A percentile compares a stretch with the other conserved stretches of the same genome.
Evolutionary conservation across 768 basidiomycete genomes (phyloP).

Genomic region (Lyophyllum shimeji): DNA sequence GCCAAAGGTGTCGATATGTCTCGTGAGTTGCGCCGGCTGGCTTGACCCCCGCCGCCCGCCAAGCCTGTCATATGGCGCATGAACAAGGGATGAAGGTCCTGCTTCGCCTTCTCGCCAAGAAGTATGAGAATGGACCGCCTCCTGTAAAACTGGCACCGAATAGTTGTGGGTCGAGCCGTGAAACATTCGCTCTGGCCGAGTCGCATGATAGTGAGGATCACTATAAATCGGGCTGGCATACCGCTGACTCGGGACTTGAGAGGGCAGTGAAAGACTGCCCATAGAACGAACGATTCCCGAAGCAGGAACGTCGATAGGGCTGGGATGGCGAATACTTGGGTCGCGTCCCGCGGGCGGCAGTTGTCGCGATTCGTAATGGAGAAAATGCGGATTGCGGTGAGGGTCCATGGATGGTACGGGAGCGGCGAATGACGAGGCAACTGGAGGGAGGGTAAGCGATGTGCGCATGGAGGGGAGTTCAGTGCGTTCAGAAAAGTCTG

Average conservation of each 20-base stretch:
- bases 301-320: conserved; percentile 16
- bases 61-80: conserved; percentile 16
- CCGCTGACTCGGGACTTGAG: conserved; percentile 17
- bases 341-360: conserved; percentile 2
- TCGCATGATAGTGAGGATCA: conserved; percentile 29
- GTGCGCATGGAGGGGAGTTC: conserved; percentile 16
- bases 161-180: conserved; percentile 15
- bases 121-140: conserved; percentile 15
- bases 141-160: conserved; percentile 15
- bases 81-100: conserved; percentile 41
- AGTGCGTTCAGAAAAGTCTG: conserved; percentile 13
- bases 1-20: conserved; percentile 16
- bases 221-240: conserved; percentile 29
- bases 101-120: conserved; percentile 41
- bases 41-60: conserved; percentile 22
- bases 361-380: conserved; percentile 8
- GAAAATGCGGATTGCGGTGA: conserved; percentile 8
- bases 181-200: conserved; percentile 26
- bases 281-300: conserved; percentile 18
- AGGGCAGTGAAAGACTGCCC: conserved; percentile 16
- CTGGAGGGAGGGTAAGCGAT: conserved; percentile 12
- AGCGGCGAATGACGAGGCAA: conserved; percentile 9
- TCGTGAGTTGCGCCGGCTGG: conserved; percentile 20
- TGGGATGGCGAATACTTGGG: conserved; percentile 1
- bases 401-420: conserved; percentile 12